phyloP scores from a whole-genome alignment of 331 rosid species.

The Acacia concinna region DNA sequence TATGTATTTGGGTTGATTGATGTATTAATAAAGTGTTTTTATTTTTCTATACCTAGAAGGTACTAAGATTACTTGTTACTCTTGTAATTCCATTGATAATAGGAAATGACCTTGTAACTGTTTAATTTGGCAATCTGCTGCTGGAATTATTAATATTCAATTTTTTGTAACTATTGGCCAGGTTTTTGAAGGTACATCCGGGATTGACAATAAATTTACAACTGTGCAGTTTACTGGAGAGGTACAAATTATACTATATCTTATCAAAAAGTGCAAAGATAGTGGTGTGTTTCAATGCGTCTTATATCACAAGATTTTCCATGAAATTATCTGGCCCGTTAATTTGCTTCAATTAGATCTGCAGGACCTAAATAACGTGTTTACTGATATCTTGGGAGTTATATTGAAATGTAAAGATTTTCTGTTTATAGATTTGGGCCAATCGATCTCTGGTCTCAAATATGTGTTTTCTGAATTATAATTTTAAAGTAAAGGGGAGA shows the following conservation, averaged over 20 bases:
- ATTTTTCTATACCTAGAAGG: background rate
- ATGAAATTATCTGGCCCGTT: background rate
- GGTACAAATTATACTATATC: slow-evolving; percentile 43
- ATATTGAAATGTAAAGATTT: slow-evolving; percentile 9
- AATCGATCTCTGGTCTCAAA: slow-evolving; percentile 18
- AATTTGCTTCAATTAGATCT: background rate
- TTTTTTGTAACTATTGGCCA: slow-evolving; percentile 27
- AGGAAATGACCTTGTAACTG: background rate
- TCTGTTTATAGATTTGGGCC: background rate
- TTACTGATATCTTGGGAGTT: slow-evolving; percentile 14
- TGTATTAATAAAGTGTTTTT: background rate
- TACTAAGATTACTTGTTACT: slow-evolving; percentile 14
- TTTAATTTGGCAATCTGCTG: slow-evolving; percentile 8
- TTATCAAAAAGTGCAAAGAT: background rate
- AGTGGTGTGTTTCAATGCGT: background rate
- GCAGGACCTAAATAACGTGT: slow-evolving; percentile 14
- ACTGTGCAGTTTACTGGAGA: slow-evolving; percentile 98
- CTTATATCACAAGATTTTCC: background rate
- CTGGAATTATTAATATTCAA: slow-evolving; percentile 1
- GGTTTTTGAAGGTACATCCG: slow-evolving; percentile 98
- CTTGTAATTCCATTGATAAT: slow-evolving; percentile 7
- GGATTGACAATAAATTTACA: slow-evolving; percentile 94
- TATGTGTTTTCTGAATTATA: slow-evolving; percentile 10
- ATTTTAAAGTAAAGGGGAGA: background rate
- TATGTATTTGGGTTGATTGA: slow-evolving; percentile 8